Evolutionary conservation across 257 asterid species (phyloP).

Genomic region (Solanum pennellii): DNA sequence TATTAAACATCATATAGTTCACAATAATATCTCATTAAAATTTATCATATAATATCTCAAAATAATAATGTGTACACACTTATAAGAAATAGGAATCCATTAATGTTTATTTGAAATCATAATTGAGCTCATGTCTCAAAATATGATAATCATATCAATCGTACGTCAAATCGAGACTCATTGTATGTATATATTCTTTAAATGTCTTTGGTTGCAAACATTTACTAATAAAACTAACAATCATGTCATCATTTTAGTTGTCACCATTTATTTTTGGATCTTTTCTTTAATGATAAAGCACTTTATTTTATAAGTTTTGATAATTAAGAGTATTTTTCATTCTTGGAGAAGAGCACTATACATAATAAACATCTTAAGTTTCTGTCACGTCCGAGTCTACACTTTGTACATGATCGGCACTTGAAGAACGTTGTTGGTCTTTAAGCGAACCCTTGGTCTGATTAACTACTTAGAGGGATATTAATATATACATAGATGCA

Average conservation of each 20-base stretch:
- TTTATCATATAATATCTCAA: not conserved
- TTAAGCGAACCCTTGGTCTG: not conserved
- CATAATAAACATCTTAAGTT: too few species aligned
- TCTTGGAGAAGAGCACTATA: not conserved
- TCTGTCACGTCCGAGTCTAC: not conserved
- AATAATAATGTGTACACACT: not conserved
- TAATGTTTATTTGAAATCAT: not conserved
- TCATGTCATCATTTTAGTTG: not conserved
- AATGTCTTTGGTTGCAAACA: not conserved
- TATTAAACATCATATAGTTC: too few species aligned
- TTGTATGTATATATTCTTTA: not conserved
- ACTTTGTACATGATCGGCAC: not conserved
- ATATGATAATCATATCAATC: not conserved
- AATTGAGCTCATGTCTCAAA: not conserved
- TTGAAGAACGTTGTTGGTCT: not conserved
- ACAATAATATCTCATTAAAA: too few species aligned
- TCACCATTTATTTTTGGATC: not conserved
- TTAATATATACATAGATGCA: not conserved
- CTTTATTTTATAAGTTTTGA: not conserved
- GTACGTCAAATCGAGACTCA: not conserved
- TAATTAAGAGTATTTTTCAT: not conserved
- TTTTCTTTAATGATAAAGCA: not conserved
- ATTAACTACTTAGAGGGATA: too few species aligned
- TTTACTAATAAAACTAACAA: not conserved
- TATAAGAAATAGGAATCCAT: not conserved